phyloP scores from a whole-genome alignment of 2,329 filamentous ascomycete genomes.

The Beauveria australis region DNA sequence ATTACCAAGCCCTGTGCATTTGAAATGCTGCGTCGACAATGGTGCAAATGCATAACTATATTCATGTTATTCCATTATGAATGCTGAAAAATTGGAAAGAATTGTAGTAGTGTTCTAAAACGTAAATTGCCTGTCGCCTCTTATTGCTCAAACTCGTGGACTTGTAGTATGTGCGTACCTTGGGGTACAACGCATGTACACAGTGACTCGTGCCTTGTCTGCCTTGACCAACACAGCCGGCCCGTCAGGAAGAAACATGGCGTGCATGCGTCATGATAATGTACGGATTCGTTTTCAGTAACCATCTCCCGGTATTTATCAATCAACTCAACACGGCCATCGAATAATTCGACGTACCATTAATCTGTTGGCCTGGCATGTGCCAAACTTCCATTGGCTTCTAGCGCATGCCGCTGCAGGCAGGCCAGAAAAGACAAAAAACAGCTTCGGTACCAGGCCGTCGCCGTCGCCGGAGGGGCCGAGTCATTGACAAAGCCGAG shows the following conservation, averaged over 20 bases:
- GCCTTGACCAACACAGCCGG: too few species aligned
- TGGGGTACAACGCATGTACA: too few species aligned
- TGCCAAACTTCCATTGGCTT: slow-evolving; percentile 5
- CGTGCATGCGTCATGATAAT: too few species aligned
- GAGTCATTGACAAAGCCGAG: slow-evolving; percentile 9
- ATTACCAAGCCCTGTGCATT: neutral
- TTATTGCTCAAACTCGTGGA: too few species aligned
- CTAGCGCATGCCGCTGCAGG: neutral
- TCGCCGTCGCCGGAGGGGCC: slow-evolving; percentile 6
- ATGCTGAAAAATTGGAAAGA: too few species aligned
- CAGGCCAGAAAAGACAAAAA: neutral
- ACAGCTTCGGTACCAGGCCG: neutral
- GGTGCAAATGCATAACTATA: neutral
- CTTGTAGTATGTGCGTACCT: too few species aligned
- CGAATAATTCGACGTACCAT: neutral
- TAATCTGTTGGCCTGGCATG: neutral
- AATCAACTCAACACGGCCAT: too few species aligned
- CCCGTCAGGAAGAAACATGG: too few species aligned
- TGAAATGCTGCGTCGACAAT: neutral
- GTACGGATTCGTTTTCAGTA: neutral
- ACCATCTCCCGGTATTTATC: neutral
- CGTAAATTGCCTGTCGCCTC: too few species aligned
- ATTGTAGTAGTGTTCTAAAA: too few species aligned
- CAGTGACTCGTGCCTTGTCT: too few species aligned
- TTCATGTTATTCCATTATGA: too few species aligned